Conservation (phyloP, 306 rosid species). For the Begonia fuchsioides region DNA sequence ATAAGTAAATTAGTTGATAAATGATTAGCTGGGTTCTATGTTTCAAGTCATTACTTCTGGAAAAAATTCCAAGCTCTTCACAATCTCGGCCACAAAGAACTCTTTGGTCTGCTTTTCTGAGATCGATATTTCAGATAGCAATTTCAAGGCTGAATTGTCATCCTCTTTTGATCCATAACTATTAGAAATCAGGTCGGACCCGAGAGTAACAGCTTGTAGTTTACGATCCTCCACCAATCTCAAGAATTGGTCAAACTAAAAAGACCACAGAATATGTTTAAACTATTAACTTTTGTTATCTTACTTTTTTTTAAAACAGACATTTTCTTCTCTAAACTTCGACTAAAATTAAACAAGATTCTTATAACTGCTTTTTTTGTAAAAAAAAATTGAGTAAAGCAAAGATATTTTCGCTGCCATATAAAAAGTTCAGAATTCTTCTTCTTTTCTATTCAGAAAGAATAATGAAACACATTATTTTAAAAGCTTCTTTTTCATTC, state of each 20-base stretch:
- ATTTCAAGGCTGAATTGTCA: constrained; percentile 34
- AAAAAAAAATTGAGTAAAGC: too few relatives aligned
- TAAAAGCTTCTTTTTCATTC: too few relatives aligned
- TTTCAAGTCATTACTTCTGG: constrained; percentile 32
- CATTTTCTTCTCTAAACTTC: background rate
- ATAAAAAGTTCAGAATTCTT: too few relatives aligned
- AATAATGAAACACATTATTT: too few relatives aligned
- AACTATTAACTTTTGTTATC: background rate
- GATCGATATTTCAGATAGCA: constrained; percentile 29
- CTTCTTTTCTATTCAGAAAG: too few relatives aligned
- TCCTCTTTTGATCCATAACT: constrained; percentile 70
- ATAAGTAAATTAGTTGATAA: background rate
- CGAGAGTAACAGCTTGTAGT: constrained; percentile 39
- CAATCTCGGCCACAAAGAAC: constrained; percentile 40
- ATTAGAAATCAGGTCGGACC: constrained; percentile 18
- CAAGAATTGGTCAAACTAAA: constrained; percentile 77
- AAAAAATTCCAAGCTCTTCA: constrained; percentile 40
- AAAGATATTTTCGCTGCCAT: too few relatives aligned
- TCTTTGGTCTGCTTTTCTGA: constrained; percentile 39
- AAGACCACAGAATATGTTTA: constrained; percentile 8
- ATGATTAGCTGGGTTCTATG: too few relatives aligned
- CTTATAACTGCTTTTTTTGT: too few relatives aligned
- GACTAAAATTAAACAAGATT: too few relatives aligned
- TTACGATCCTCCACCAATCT: constrained; percentile 49
- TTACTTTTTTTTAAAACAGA: background rate